Evolutionary conservation across 2,329 filamentous ascomycete species (phyloP).

Genomic region (Paramyrothecium sp.): DNA sequence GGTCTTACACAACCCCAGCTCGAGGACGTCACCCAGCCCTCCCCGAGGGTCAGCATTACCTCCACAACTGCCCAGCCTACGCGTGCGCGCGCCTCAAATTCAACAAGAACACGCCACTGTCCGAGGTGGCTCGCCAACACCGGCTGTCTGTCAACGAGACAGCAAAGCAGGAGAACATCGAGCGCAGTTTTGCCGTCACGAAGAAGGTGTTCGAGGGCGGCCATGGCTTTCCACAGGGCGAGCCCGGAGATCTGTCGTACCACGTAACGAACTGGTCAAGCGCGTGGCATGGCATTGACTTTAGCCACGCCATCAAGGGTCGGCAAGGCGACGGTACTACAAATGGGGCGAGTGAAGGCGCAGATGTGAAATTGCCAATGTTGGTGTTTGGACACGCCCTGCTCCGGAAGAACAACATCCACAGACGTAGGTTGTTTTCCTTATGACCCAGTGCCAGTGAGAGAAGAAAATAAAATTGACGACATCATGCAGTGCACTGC

Average conservation of each 20-base stretch:
- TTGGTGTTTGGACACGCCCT: slow-evolving; percentile 12
- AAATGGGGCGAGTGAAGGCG: background rate
- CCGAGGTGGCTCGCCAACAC: slow-evolving; percentile 11
- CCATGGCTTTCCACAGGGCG: slow-evolving; percentile 9
- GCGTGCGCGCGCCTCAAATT: slow-evolving; percentile 4
- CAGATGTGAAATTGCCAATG: background rate
- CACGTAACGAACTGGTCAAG: slow-evolving; percentile 12
- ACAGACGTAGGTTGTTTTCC: background rate
- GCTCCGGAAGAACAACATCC: slow-evolving; percentile 2
- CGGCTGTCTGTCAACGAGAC: slow-evolving; percentile 17
- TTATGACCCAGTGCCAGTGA: background rate
- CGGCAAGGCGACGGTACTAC: background rate
- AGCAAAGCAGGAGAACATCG: slow-evolving; percentile 17
- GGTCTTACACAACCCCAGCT: slow-evolving; percentile 1
- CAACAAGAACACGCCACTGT: slow-evolving; percentile 7
- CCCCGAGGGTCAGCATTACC: slow-evolving; percentile 8
- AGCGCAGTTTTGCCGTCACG: slow-evolving; percentile 7
- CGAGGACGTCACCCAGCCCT: slow-evolving; percentile 12
- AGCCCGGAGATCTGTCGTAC: slow-evolving; percentile 14
- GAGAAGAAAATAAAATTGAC: slow-evolving; percentile 7
- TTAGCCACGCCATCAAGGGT: slow-evolving; percentile 1
- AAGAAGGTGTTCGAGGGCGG: slow-evolving; percentile 4
- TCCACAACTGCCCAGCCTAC: slow-evolving; percentile 11
- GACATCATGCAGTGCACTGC: slow-evolving; percentile 1
- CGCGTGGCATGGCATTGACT: slow-evolving; percentile 15